Base-by-base conservation (phyloP, 2,329 filamentous ascomycete genomes). In the Exophiala aquamarina region DNA sequence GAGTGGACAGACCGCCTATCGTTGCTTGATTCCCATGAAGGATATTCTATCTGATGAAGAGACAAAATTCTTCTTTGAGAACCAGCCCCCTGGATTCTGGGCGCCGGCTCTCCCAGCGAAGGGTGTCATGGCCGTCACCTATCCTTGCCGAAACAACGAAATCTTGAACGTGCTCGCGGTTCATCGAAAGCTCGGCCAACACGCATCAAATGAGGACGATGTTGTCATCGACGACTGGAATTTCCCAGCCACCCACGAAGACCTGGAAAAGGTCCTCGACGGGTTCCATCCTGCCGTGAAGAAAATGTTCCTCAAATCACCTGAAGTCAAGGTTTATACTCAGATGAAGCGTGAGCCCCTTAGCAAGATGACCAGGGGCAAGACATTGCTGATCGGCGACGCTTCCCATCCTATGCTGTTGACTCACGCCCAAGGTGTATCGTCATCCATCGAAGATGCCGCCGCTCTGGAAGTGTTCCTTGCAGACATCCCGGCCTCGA, bases 351-450 rank as follows among this genome's bases (percentile, higher is more conserved):
- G 56, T 6, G 50, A 59, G 17, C 56, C 56, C 3, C 28, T 56
- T 4, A 54, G 26, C 36, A 59, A 56, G 29, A 87, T 81, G 77
- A 59, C 71, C 0, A 72, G 76, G 2, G 77, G 66, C 1, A 73
- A 70, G 5, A 61, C 86, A 11, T 81, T 75, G 1, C 62, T 86
- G 0, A 64, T 87, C 1, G 84, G 84, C 0, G 84, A 87, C 60
- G 82, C 84, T 10, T 50, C 41, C 14, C 47, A 50, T 36, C 56
- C 56, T 9, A 59, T 57, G 56, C 52, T 59, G 18, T 32, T 59
- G 40, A 59, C 56, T 11, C 56, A 59, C 28, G 56, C 56, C 7
- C 56, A 59, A 26, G 56, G 56, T 18, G 56, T 59, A 5, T 55
- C 51, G 2, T 55, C 52, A 11, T 59, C 56, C 8, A 59, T 59